Evolutionary conservation across 148 eudicot genomes (phyloP).

Genomic region (Arbutus unedo): DNA sequence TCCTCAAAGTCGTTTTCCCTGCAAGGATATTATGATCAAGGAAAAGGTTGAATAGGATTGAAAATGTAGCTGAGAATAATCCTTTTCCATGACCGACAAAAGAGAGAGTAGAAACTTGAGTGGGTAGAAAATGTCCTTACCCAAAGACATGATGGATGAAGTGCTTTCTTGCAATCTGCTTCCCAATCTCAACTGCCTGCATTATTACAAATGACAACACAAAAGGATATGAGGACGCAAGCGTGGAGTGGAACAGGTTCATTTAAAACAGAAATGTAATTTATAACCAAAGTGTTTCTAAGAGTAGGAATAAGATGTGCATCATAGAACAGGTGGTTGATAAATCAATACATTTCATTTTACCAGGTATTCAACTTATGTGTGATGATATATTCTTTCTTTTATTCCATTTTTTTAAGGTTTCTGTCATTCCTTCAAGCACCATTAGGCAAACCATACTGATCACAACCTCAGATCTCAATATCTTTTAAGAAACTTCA

Average conservation of each 20-base stretch:
- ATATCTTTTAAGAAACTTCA: too few relatives aligned
- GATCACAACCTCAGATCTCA: too few relatives aligned
- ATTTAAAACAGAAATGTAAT: not conserved
- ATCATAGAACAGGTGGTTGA: not conserved
- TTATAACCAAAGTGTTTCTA: not conserved
- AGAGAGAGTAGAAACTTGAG: not conserved
- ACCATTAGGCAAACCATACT: too few relatives aligned
- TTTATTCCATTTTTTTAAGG: too few relatives aligned
- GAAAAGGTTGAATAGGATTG: not conserved
- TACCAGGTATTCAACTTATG: not conserved
- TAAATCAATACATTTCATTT: not conserved
- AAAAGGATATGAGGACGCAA: not conserved
- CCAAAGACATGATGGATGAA: slow-evolving; percentile 84
- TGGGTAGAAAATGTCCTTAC: slow-evolving; percentile 31
- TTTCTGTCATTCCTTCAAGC: too few relatives aligned
- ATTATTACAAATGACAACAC: slow-evolving; percentile 2
- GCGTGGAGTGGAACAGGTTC: not conserved
- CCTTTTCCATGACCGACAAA: not conserved
- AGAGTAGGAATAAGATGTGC: not conserved
- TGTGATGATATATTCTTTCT: too few relatives aligned
- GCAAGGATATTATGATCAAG: slow-evolving; percentile 12
- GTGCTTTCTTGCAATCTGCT: slow-evolving; percentile 66
- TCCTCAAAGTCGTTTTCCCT: slow-evolving; percentile 77
- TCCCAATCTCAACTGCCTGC: slow-evolving; percentile 85
- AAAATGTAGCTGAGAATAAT: not conserved